These are phyloP conservation scores for Pelagophyceae sp. DNA, from an alignment of 352 stramenopile species.

Conservation along the genomic window DNA sequence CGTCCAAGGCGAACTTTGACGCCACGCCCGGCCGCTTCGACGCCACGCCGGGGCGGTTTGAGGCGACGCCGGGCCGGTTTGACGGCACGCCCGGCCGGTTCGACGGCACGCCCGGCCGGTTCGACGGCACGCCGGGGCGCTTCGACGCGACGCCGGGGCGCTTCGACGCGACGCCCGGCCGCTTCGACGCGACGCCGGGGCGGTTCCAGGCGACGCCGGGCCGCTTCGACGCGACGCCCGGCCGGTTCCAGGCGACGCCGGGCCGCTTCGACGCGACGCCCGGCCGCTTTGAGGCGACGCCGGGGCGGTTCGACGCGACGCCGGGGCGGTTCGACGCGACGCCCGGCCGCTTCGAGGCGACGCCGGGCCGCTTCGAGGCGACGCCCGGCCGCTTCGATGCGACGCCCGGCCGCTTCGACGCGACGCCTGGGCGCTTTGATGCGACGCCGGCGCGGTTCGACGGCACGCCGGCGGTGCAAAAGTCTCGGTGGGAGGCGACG, in stretches of 20 bases:
- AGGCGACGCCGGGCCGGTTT: too few species aligned
- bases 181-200: slow-evolving; percentile 1
- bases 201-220: slow-evolving; percentile 4
- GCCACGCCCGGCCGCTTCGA: neutral
- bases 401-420: slow-evolving; percentile 9
- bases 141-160: neutral
- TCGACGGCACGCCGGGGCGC: slow-evolving; percentile 41
- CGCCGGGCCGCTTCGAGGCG: slow-evolving; percentile 13
- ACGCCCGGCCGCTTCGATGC: neutral
- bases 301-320: neutral
- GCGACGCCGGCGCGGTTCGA: neutral
- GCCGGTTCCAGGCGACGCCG: slow-evolving; percentile 1
- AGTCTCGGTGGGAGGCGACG: neutral
- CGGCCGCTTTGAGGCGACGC: slow-evolving; percentile 21
- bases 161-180: slow-evolving; percentile 1
- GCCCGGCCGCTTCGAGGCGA: slow-evolving; percentile 1
- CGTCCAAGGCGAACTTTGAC: neutral
- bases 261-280: slow-evolving; percentile 35
- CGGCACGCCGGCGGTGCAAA: neutral
- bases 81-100: neutral
- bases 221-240: slow-evolving; percentile 24
- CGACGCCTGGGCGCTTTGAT: neutral
- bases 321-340: slow-evolving; percentile 12
- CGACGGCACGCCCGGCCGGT: slow-evolving; percentile 25
- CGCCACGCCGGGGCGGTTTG: slow-evolving; percentile 24